These are phyloP conservation scores for Micractinium sp. DNA, from an alignment of 139 green algal species.

Conservation along the genomic window DNA sequence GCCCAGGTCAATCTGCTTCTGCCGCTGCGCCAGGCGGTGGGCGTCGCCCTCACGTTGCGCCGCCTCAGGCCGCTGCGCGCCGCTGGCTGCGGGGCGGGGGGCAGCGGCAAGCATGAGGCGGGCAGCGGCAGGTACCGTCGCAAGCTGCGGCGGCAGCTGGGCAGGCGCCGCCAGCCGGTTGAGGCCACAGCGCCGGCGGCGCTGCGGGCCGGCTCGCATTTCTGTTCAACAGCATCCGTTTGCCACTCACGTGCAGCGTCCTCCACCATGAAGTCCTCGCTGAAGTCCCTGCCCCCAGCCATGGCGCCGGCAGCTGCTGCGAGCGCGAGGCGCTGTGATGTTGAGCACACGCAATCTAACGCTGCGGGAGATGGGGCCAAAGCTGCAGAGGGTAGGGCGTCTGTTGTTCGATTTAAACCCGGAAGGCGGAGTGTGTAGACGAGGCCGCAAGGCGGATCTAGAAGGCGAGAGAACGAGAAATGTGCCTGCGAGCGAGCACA, in stretches of 20 bases:
- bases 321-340: too few species aligned
- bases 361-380: too few species aligned
- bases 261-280: conserved; percentile 44
- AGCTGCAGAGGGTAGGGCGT: too few species aligned
- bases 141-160: background rate
- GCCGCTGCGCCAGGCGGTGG: conserved; percentile 70
- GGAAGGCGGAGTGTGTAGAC: too few species aligned
- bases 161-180: too few species aligned
- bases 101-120: background rate
- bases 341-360: too few species aligned
- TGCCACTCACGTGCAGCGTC: conserved; percentile 33
- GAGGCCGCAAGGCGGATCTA: too few species aligned
- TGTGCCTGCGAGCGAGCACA: too few species aligned
- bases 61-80: background rate
- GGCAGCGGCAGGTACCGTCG: background rate
- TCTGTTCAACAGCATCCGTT: too few species aligned
- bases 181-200: background rate
- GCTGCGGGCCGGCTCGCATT: too few species aligned
- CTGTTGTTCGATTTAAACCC: too few species aligned
- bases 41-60: conserved; percentile 46
- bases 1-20: conserved; percentile 92
- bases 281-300: conserved; percentile 27
- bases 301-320: background rate
- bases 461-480: too few species aligned
- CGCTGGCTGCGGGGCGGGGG: background rate